Conservation (phyloP, 176 grass and related monocot species). For the Otatea glauca region DNA sequence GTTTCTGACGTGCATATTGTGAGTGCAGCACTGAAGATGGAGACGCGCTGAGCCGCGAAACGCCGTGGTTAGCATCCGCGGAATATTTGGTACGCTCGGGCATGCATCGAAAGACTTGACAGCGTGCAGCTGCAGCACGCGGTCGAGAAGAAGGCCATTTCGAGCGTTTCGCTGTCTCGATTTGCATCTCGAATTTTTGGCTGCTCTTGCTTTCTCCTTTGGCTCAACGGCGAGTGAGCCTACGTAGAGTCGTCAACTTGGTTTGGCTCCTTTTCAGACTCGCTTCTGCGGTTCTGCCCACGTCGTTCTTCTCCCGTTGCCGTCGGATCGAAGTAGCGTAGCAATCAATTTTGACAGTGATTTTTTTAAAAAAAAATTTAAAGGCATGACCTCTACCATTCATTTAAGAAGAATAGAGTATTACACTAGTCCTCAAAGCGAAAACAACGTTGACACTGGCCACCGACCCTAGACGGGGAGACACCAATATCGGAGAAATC, state of each 20-base stretch:
- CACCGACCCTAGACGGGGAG: too few species aligned
- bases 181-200: neutral
- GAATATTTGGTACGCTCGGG: neutral
- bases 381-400: too few species aligned
- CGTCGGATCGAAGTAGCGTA: neutral
- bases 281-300: neutral
- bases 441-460: too few species aligned
- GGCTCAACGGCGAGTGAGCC: neutral
- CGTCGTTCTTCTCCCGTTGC: neutral
- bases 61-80: neutral
- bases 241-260: neutral
- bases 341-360: too few species aligned
- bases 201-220: neutral
- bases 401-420: too few species aligned
- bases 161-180: neutral
- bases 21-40: neutral
- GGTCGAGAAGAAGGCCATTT: neutral
- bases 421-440: too few species aligned
- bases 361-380: too few species aligned
- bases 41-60: neutral
- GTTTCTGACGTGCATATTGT: neutral
- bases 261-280: neutral
- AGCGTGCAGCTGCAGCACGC: conserved; percentile 30
- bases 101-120: neutral
- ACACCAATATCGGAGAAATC: too few species aligned